Base-by-base conservation (phyloP, 495 filamentous ascomycete species). In the Lineolata rhizophorae region DNA sequence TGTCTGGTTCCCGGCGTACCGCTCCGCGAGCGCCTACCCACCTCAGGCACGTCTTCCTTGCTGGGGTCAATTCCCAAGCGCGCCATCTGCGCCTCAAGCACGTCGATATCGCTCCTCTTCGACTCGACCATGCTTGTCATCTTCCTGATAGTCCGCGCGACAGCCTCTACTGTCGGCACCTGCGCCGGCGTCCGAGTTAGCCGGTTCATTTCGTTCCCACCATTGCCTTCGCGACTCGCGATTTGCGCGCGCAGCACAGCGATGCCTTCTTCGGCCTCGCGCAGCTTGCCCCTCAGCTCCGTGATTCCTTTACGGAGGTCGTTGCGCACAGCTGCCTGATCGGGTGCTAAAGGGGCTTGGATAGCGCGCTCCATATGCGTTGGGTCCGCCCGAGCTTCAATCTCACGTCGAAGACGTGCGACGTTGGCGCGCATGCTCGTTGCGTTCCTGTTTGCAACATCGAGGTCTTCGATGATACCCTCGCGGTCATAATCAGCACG, bases 81-180 rank as follows among this genome's bases (percentile, higher is more conserved):
- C 18, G 70, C 65, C 56, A 95, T 72, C 41, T 91, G 77, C 21
- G 67, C 65, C 48, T 93, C 87, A 18, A 95, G 61, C 8, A 90
- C 66, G 49, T 91, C 80, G 29, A 95, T 71, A 40, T 95, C 87
- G 28, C 69, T 72, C 48, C 74, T 81, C 46, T 72, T 76, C 51
- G 72, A 72, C 56, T 93, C 78, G 0, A 74, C 73, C 79, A 94
- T 91, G 37, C 55, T 67, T 32, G 83, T 95, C 68, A 99, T 78
- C 34, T 87, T 93, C 32, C 58, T 57, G 39, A 99, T 91, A 4
- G 90, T 95, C 30, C 75, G 76, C 27, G 78, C 68, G 13, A 95
- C 81, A 5, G 81, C 80, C 40, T 94, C 90, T 1, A 93, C 75
- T 0, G 85, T 94, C 2, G 87, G 90, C n/a, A n/a, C n/a, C n/a